Percentiles rank a stretch among this genome's conserved stretches.
Evolutionary conservation across 2,329 filamentous ascomycete species (phyloP).

Genomic region (Allantophomopsis lycopodina): DNA sequence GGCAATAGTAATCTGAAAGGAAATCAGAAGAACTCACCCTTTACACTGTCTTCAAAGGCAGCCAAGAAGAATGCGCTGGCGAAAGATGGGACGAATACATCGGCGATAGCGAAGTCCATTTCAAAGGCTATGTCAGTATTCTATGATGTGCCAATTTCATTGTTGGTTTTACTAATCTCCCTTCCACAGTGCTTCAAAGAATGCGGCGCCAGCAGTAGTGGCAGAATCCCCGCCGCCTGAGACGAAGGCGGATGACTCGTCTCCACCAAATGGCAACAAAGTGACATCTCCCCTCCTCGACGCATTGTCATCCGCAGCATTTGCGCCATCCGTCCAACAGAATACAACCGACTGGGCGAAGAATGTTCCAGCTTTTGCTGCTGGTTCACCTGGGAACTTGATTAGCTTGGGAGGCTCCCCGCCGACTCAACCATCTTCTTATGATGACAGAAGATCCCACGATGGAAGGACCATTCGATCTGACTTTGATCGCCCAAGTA

Average conservation of each 20-base stretch:
- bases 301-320: constrained; percentile 14
- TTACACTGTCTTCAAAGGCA: constrained; percentile 12
- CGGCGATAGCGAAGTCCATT: constrained; percentile 17
- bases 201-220: background rate
- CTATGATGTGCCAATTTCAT: background rate
- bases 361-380: constrained; percentile 24
- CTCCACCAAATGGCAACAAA: constrained; percentile 9
- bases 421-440: constrained; percentile 20
- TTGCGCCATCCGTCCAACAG: constrained; percentile 11
- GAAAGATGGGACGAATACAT: constrained; percentile 15
- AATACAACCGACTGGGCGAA: constrained; percentile 29
- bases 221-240: constrained; percentile 5
- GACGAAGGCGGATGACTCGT: constrained; percentile 8
- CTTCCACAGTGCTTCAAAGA: background rate
- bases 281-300: constrained; percentile 16
- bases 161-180: background rate
- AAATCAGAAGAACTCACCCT: no score
- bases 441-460: constrained; percentile 15
- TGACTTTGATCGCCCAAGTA: background rate
- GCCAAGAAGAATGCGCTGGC: constrained; percentile 19
- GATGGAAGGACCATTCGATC: constrained; percentile 13
- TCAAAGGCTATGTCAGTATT: constrained; percentile 15
- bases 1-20: no score
- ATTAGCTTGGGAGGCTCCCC: constrained; percentile 29
- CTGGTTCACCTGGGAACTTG: constrained; percentile 23